phyloP scores from a whole-genome alignment of 176 grass and related monocot genomes.

The Raddia guianensis region DNA sequence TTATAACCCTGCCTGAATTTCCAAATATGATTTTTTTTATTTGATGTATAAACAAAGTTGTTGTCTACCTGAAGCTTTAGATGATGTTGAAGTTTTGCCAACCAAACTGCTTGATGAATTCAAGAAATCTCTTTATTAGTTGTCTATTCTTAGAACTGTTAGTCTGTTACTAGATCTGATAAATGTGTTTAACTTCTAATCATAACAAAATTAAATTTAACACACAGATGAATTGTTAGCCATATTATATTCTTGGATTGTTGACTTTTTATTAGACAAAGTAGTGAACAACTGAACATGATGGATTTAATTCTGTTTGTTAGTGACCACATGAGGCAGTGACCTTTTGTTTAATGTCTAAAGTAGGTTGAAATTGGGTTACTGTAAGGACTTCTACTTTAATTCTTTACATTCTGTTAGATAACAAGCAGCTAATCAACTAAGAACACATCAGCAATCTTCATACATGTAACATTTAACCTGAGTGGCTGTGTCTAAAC shows the following conservation, averaged over 20 bases:
- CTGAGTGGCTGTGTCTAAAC: constrained; percentile 1
- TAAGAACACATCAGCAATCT: neutral
- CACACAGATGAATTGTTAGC: neutral
- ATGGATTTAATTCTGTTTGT: constrained; percentile 14
- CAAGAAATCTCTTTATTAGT: constrained; percentile 20
- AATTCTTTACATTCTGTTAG: constrained; percentile 36
- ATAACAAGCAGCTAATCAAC: constrained; percentile 16
- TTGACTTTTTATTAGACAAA: constrained; percentile 31
- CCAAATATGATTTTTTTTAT: constrained; percentile 3
- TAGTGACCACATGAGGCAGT: constrained; percentile 23
- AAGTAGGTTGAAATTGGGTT: constrained; percentile 29
- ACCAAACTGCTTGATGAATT: constrained; percentile 30
- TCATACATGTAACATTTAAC: constrained; percentile 30
- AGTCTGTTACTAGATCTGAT: neutral
- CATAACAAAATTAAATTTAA: neutral
- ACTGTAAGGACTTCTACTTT: constrained; percentile 24
- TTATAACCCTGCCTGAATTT: neutral
- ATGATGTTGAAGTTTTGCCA: constrained; percentile 6
- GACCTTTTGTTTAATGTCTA: constrained; percentile 13
- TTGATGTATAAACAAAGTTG: constrained; percentile 15
- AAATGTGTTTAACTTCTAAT: neutral
- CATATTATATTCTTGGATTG: neutral
- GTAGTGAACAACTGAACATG: neutral
- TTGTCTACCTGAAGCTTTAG: neutral
- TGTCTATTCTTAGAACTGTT: neutral